A percentile compares a stretch with the other conserved stretches of the same genome.
Evolutionary conservation across 805 yeast species (phyloP).

Genomic region (Metschnikowia similis): DNA sequence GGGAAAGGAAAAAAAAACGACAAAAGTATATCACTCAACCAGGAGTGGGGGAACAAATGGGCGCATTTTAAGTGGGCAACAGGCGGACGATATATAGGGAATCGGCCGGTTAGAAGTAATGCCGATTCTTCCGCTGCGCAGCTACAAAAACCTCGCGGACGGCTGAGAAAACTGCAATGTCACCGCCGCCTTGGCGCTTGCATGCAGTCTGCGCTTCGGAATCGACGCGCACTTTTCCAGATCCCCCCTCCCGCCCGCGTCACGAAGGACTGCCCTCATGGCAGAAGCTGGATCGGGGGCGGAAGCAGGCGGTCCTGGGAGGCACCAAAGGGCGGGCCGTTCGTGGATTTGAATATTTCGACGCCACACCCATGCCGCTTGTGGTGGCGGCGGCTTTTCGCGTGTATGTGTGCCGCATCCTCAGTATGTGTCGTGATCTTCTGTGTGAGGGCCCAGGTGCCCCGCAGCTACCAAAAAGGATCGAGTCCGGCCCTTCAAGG

Average conservation of each 20-base stretch:
- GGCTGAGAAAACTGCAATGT: constrained; percentile 4
- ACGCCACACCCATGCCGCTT: too few species aligned
- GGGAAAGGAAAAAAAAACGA: not conserved
- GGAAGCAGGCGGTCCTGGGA: too few species aligned
- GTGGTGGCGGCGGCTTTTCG: too few species aligned
- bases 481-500: too few species aligned
- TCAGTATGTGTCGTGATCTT: too few species aligned
- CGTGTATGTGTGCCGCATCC: too few species aligned
- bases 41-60: not conserved
- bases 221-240: not conserved
- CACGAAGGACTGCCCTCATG: too few species aligned
- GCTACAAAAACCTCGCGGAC: constrained; percentile 3
- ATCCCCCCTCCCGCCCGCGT: not conserved
- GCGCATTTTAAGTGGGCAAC: not conserved
- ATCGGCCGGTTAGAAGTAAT: constrained; percentile 1
- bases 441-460: too few species aligned
- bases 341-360: too few species aligned
- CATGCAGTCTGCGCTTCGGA: constrained; percentile 6
- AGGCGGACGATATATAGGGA: constrained; percentile 1
- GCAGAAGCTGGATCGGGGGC: too few species aligned
- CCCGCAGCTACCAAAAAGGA: too few species aligned
- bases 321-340: too few species aligned
- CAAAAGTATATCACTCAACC: not conserved
- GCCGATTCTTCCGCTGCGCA: constrained; percentile 4
- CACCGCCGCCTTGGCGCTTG: constrained; percentile 9